A percentile compares a stretch with the other conserved stretches of the same genome.
Conservation (phyloP, 371 early-diverging fungal species). For the Dentiscutata heterogama region DNA sequence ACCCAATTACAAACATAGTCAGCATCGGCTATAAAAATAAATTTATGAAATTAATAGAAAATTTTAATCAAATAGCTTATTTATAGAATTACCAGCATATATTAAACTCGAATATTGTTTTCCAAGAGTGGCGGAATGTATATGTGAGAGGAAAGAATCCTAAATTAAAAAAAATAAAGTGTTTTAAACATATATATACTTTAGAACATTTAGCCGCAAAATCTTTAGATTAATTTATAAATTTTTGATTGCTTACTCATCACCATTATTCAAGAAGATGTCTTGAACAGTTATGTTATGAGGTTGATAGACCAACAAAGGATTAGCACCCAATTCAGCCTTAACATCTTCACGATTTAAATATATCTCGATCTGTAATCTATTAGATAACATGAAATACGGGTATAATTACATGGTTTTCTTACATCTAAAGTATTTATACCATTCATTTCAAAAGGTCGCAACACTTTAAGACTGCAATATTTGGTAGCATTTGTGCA, state of each 20-base stretch:
- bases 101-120: constrained; percentile 83
- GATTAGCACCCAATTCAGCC: constrained; percentile 77
- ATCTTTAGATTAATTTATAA: no score
- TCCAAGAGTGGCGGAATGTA: constrained; percentile 82
- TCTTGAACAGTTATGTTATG: constrained; percentile 87
- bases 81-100: constrained; percentile 71
- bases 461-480: constrained; percentile 81
- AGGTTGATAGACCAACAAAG: constrained; percentile 68
- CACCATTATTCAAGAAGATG: constrained; percentile 84
- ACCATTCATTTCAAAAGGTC: constrained; percentile 71
- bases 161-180: neutral
- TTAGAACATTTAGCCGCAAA: no score
- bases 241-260: constrained; percentile 53
- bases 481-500: constrained; percentile 90
- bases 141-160: constrained; percentile 83
- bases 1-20: constrained; percentile 93
- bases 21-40: constrained; percentile 64
- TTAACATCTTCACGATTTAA: constrained; percentile 86
- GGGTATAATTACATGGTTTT: constrained; percentile 72
- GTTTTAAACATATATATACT: no score
- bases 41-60: no score
- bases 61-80: neutral
- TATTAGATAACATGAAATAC: constrained; percentile 86
- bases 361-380: constrained; percentile 77
- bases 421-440: constrained; percentile 88